Percentiles rank a stretch among this genome's conserved stretches.
These are phyloP conservation scores for Eucalyptus pauciflora DNA, from an alignment of 345 rosid genomes.

Conservation along the genomic window DNA sequence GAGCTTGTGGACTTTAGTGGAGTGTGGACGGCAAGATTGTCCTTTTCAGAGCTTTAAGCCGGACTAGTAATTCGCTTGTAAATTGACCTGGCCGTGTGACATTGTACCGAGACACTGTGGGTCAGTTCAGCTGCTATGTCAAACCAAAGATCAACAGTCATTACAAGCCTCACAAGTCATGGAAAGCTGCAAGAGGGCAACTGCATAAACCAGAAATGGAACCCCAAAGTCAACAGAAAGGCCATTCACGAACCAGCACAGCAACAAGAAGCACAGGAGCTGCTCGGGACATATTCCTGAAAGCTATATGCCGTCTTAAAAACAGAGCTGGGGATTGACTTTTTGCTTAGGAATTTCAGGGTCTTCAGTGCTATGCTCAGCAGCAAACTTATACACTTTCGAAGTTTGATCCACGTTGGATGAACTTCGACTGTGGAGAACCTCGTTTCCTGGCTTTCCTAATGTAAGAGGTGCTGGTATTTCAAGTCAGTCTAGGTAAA, in stretches of 20 bases:
- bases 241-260: neutral
- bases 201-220: neutral
- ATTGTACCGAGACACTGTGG: neutral
- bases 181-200: neutral
- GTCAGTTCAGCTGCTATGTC: neutral
- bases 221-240: neutral
- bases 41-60: neutral
- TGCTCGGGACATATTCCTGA: neutral
- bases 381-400: neutral
- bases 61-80: neutral
- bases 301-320: neutral
- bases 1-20: neutral
- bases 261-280: neutral
- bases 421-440: neutral
- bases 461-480: neutral
- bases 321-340: neutral
- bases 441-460: neutral
- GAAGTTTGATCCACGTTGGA: neutral
- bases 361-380: neutral
- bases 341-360: neutral
- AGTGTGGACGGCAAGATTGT: neutral
- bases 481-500: neutral
- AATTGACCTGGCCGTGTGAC: neutral
- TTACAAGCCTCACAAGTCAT: neutral
- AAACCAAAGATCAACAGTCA: neutral